These are phyloP conservation scores for Auxenochlorella protothecoides DNA, from an alignment of 139 green algal species.

Conservation along the genomic window DNA sequence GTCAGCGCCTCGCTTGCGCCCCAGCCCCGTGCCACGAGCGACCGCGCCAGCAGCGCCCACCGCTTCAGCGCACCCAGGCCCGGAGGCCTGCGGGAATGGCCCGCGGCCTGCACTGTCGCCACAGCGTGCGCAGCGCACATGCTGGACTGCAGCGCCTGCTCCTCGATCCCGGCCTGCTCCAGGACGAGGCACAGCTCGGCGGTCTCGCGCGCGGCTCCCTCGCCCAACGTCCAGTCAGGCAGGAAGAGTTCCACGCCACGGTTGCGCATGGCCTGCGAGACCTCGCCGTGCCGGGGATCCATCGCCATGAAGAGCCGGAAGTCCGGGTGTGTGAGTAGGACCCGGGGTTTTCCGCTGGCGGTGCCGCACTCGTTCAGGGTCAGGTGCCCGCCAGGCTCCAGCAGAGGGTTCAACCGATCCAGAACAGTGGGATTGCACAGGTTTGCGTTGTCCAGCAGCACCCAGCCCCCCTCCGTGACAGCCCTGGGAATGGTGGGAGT, in stretches of 20 bases:
- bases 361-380: constrained; percentile 79
- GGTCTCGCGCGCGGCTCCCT: background rate
- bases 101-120: too few relatives aligned
- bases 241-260: constrained; percentile 90
- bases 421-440: constrained; percentile 92
- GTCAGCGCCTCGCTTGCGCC: too few relatives aligned
- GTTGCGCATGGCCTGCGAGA: constrained; percentile 97
- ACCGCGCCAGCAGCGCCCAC: too few relatives aligned
- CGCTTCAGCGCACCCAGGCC: too few relatives aligned
- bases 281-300: constrained; percentile 81
- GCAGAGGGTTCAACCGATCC: constrained; percentile 91
- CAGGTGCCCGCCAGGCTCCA: constrained; percentile 80
- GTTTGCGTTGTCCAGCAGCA: constrained; percentile 95
- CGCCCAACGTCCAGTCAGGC: background rate
- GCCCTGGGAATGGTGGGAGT: constrained; percentile 26
- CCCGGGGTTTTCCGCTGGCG: constrained; percentile 31
- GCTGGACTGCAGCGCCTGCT: background rate
- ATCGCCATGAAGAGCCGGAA: constrained; percentile 92
- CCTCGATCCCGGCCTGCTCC: background rate
- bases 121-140: background rate
- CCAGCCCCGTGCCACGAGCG: too few relatives aligned
- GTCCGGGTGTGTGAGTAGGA: constrained; percentile 72
- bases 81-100: too few relatives aligned
- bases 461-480: constrained; percentile 58
- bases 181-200: background rate